Percentiles rank a stretch among this genome's conserved stretches.
Conservation (phyloP, 805 yeast species). For the Sugiyamaella qingdaonensis region DNA sequence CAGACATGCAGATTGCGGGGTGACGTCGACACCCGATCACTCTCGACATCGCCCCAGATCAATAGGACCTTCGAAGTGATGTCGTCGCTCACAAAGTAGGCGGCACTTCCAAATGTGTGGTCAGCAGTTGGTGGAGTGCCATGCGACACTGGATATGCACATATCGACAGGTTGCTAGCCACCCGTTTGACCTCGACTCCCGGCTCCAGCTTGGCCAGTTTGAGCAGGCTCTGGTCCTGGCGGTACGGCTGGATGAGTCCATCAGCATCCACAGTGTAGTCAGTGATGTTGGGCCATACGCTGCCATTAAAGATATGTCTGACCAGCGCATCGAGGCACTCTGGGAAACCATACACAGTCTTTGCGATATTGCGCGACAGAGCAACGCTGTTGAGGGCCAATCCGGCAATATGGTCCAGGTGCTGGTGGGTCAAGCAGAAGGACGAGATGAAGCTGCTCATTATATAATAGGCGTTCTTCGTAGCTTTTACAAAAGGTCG, state of each 20-base stretch:
- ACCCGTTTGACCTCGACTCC: neutral
- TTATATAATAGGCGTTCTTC: conserved; percentile 24
- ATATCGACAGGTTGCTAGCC: conserved; percentile 18
- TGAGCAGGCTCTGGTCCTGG: neutral
- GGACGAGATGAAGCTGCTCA: conserved; percentile 25
- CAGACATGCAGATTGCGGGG: conserved; percentile 47
- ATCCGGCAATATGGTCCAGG: conserved; percentile 69
- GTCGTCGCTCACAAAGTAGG: conserved; percentile 50
- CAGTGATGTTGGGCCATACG: conserved; percentile 73
- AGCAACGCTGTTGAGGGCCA: conserved; percentile 68
- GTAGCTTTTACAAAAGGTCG: conserved; percentile 2
- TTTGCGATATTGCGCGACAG: conserved; percentile 36
- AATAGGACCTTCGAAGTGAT: conserved; percentile 40
- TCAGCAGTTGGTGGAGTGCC: conserved; percentile 10
- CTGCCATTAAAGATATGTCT: conserved; percentile 63
- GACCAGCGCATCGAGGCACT: conserved; percentile 50
- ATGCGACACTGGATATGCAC: conserved; percentile 28
- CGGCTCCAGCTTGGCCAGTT: neutral
- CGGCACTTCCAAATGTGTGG: conserved; percentile 47
- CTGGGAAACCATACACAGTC: conserved; percentile 48
- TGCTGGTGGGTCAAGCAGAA: conserved; percentile 71
- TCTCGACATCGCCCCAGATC: conserved; percentile 82
- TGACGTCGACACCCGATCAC: conserved; percentile 48
- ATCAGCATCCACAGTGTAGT: conserved; percentile 21
- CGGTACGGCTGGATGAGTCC: conserved; percentile 6